phyloP scores from a whole-genome alignment of 2,329 filamentous ascomycete species.

The Seiridium unicorne region DNA sequence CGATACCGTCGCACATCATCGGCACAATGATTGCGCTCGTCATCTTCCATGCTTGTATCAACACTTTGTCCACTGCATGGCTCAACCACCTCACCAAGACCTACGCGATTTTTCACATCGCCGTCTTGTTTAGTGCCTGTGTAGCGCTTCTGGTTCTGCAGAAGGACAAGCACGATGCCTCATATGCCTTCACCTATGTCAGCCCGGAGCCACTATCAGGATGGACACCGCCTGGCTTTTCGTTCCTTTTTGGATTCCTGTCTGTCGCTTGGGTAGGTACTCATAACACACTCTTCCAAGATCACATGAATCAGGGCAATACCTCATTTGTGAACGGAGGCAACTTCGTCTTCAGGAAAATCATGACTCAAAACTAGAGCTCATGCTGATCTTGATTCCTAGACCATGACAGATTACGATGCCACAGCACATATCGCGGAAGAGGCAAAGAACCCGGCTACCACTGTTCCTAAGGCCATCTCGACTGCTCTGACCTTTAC shows the following conservation, averaged over 20 bases:
- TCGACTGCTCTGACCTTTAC: slow-evolving; percentile 54
- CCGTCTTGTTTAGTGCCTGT: slow-evolving; percentile 47
- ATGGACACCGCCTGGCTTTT: slow-evolving; percentile 53
- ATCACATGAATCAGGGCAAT: not conserved
- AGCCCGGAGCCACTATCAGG: slow-evolving; percentile 41
- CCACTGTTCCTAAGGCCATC: slow-evolving; percentile 49
- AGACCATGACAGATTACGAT: slow-evolving; percentile 51
- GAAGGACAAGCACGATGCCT: slow-evolving; percentile 47
- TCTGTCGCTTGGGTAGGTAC: slow-evolving; percentile 48
- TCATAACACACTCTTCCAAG: not conserved
- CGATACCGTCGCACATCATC: slow-evolving; percentile 44
- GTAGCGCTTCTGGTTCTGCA: slow-evolving; percentile 50
- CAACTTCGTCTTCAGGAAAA: not conserved
- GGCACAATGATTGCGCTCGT: slow-evolving; percentile 56
- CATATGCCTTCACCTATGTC: slow-evolving; percentile 55
- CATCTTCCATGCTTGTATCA: slow-evolving; percentile 49
- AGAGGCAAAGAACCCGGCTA: slow-evolving; percentile 35
- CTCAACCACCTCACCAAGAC: slow-evolving; percentile 57
- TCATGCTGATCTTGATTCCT: not conserved
- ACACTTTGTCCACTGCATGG: slow-evolving; percentile 56
- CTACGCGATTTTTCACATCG: slow-evolving; percentile 57
- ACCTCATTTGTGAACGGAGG: not conserved
- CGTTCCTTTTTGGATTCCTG: slow-evolving; percentile 60
- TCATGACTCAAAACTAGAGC: not conserved
- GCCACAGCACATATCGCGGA: slow-evolving; percentile 47